Conservation (phyloP, 352 stramenopile species). For the Pythium utonaiense region DNA sequence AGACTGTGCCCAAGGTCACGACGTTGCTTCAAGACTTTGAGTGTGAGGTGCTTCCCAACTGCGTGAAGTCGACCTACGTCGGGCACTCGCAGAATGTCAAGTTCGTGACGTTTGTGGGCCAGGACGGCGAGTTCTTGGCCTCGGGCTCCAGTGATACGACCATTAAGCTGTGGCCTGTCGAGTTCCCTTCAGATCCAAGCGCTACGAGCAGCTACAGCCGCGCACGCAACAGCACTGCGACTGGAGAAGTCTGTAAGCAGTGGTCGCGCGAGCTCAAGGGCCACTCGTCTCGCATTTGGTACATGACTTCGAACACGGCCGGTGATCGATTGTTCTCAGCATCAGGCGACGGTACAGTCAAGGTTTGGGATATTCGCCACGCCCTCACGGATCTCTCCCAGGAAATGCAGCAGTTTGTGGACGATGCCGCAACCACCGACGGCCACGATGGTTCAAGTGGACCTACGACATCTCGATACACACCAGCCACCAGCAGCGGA, state of each 20-base stretch:
- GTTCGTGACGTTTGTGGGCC: slow-evolving; percentile 83
- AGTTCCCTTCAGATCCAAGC: slow-evolving; percentile 30
- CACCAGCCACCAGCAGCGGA: background rate
- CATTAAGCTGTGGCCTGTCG: slow-evolving; percentile 84
- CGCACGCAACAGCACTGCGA: background rate
- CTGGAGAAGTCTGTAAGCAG: slow-evolving; percentile 45
- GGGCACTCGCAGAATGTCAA: slow-evolving; percentile 88
- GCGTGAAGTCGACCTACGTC: slow-evolving; percentile 82
- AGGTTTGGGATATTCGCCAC: slow-evolving; percentile 81
- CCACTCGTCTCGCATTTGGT: slow-evolving; percentile 85
- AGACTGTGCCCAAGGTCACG: slow-evolving; percentile 82
- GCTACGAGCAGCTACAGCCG: background rate
- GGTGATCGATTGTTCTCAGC: slow-evolving; percentile 73
- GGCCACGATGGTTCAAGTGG: slow-evolving; percentile 35
- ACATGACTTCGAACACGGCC: slow-evolving; percentile 56
- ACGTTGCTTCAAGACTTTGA: slow-evolving; percentile 85
- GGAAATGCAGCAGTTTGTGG: slow-evolving; percentile 33
- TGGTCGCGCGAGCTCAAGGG: slow-evolving; percentile 64
- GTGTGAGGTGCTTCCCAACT: slow-evolving; percentile 82
- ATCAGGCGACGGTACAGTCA: slow-evolving; percentile 80
- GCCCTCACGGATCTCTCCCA: slow-evolving; percentile 34
- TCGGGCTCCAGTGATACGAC: slow-evolving; percentile 84
- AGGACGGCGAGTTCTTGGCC: slow-evolving; percentile 78
- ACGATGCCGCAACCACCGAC: slow-evolving; percentile 31
- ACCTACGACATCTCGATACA: slow-evolving; percentile 5